Evolutionary conservation across 441 rosid species (phyloP).

Genomic region (Pelargonium myrrhifolium): DNA sequence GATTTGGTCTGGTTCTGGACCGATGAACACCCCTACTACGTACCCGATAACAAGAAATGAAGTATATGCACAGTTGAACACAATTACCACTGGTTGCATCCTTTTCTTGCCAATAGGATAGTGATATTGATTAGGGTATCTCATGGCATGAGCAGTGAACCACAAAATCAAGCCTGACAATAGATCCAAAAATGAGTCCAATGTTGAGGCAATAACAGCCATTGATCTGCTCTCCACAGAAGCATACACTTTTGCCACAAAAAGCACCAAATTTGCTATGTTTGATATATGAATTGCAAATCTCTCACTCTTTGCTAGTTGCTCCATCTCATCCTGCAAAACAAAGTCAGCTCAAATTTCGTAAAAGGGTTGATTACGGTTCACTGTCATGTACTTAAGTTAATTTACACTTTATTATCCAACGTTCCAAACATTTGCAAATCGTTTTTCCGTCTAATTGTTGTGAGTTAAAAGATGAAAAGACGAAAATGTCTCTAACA

Average conservation of each 20-base stretch:
- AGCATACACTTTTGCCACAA: conserved; percentile 47
- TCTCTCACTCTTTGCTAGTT: conserved; percentile 35
- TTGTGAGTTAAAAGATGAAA: too few species aligned
- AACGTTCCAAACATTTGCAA: too few species aligned
- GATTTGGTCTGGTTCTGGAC: too few species aligned
- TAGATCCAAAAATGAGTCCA: conserved; percentile 56
- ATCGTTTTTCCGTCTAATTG: too few species aligned
- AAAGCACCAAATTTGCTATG: conserved; percentile 46
- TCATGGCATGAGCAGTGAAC: conserved; percentile 48
- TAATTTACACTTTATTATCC: too few species aligned
- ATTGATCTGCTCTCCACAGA: conserved; percentile 45
- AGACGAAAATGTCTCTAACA: too few species aligned
- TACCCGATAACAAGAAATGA: too few species aligned
- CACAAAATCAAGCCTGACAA: conserved; percentile 57
- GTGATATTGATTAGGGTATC: conserved; percentile 31
- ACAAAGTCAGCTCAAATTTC: too few species aligned
- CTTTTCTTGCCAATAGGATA: conserved; percentile 60
- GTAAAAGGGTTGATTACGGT: neutral
- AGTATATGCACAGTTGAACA: too few species aligned
- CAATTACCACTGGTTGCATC: too few species aligned
- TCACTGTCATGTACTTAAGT: too few species aligned
- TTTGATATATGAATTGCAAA: conserved; percentile 45
- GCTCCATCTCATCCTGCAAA: conserved; percentile 35
- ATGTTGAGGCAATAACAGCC: conserved; percentile 61
- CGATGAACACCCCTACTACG: too few species aligned